These are phyloP conservation scores for Hebeloma cylindrosporum DNA, from an alignment of 768 basidiomycete species.

Conservation along the genomic window DNA sequence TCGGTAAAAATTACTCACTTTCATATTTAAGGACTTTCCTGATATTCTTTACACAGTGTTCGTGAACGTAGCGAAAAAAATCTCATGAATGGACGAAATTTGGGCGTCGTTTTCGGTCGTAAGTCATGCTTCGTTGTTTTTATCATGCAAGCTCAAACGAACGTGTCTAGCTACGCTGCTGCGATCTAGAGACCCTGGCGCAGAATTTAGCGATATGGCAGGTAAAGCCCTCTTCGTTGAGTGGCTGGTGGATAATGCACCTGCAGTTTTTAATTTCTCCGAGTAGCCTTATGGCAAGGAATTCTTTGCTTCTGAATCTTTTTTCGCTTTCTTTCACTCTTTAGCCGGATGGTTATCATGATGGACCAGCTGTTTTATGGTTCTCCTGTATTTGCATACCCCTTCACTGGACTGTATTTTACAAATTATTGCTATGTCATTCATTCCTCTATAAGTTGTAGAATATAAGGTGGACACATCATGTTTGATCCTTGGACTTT, in stretches of 20 bases:
- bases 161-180: conserved; percentile 78
- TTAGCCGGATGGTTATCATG: not conserved
- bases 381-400: not conserved
- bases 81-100: conserved; percentile 91
- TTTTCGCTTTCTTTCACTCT: conserved; percentile 2
- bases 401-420: not conserved
- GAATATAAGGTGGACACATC: not conserved
- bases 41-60: conserved; percentile 45
- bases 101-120: conserved; percentile 99
- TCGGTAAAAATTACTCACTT: conserved; percentile 51
- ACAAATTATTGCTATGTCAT: not conserved
- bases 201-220: conserved; percentile 98
- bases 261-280: conserved; percentile 43
- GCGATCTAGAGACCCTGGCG: conserved; percentile 80
- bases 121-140: conserved; percentile 36
- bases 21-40: conserved; percentile 6
- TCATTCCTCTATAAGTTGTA: not conserved
- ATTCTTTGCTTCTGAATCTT: not conserved
- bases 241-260: conserved; percentile 92
- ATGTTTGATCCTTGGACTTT: conserved; percentile 24
- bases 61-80: conserved; percentile 70
- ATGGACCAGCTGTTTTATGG: conserved; percentile 2
- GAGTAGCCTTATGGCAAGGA: conserved; percentile 9
- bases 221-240: conserved; percentile 92
- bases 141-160: conserved; percentile 2